Base-by-base conservation (phyloP, 768 basidiomycete genomes). In the Trametes cingulata region DNA sequence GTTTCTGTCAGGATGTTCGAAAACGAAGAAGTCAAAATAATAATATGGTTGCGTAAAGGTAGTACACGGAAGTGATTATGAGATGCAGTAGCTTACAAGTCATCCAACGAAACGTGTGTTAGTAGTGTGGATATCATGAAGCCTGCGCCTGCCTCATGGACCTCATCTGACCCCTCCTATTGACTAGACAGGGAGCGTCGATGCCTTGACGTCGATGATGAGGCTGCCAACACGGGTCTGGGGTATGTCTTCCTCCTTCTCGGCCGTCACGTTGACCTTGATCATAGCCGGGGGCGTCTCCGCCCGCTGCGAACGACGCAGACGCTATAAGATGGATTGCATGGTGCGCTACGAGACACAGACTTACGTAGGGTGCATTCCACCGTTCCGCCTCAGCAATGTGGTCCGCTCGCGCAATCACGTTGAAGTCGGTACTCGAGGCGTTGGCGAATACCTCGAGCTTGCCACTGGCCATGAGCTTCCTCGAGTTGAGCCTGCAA, bases 261-360 rank as follows among this genome's bases (percentile, higher is more conserved):
- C 47, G 8, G 47, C 47, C 2, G 47, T 48, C 20, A 48, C 47
- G n/a, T 48, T 48, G 47, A 48, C 47, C 47, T 48, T 48, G 47
- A 48, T 48, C 25, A 10, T 48, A 17, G 12, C 45, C 25, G 45
- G 25, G 24, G 45, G n/a, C 1, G 47, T 14, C 14, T 48, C 14
- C 8, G 29, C 20, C 47, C 47, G 47, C 47, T 48, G 4, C 6
- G 19, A 48, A 10, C 1, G 6, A 29, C 13, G 5, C 47, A 19
- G 15, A 14, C 15, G 10, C 2, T 33, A 14, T 33, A 12, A 15
- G 25, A 29, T 24, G 9, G 17, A 45, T n/a, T n/a, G n/a, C n/a
- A 24, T 8, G 17, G n/a, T 17, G 27, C 12, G 24, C 24, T 6
- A 6, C 17, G 9, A 10, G 9, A 43, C 25, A 33, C 14, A 7